phyloP scores from a whole-genome alignment of 78 protist genomes.

The Bodo saltans region DNA sequence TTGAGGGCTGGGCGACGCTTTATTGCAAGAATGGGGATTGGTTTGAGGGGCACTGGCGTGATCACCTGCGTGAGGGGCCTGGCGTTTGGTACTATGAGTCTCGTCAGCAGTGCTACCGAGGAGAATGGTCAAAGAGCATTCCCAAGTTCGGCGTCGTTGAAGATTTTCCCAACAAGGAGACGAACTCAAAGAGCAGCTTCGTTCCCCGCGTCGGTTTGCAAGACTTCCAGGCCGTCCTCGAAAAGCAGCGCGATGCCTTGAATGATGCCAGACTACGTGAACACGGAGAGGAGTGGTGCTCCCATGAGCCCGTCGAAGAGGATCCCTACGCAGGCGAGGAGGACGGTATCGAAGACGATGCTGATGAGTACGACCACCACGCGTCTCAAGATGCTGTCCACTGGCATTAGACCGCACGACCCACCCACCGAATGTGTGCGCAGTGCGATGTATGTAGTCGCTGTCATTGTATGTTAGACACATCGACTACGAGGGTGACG shows the following conservation, averaged over 20 bases:
- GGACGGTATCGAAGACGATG: no score
- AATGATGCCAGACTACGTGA: no score
- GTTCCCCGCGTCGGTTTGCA: background rate
- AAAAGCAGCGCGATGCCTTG: background rate
- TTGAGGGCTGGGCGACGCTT: slow-evolving; percentile 30
- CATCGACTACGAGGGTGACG: no score
- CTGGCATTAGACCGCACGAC: no score
- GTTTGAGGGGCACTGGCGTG: slow-evolving; percentile 22
- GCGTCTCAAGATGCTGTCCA: no score
- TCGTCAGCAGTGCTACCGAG: slow-evolving; percentile 12
- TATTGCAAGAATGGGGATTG: slow-evolving; percentile 14
- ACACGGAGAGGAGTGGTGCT: no score
- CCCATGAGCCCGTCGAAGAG: no score
- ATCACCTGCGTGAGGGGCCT: slow-evolving; percentile 9
- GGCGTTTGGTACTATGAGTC: slow-evolving; percentile 5
- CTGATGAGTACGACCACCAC: no score
- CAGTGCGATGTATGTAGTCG: no score
- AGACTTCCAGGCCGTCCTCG: background rate
- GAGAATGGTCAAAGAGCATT: slow-evolving; percentile 10
- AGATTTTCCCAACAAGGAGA: background rate
- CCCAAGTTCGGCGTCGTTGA: background rate
- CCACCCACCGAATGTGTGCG: no score
- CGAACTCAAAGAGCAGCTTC: background rate
- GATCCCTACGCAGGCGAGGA: no score
- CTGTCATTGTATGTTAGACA: no score